A percentile compares a stretch with the other conserved stretches of the same genome.
These are phyloP conservation scores for Geoglossum cookeanum DNA, from an alignment of 2,329 filamentous ascomycete genomes.

Conservation along the genomic window DNA sequence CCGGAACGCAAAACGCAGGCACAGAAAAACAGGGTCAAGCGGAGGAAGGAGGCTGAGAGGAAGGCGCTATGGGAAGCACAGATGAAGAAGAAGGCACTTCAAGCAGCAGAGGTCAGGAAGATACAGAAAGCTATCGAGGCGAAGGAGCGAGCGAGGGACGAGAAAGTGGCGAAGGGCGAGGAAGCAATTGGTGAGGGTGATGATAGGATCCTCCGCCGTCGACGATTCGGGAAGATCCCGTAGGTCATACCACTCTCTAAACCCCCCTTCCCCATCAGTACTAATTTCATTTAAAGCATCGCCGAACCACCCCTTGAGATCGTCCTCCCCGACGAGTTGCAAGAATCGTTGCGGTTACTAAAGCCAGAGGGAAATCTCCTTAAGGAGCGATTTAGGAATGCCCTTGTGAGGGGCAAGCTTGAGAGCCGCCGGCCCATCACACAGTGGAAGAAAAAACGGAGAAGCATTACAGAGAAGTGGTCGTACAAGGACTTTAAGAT, in stretches of 20 bases:
- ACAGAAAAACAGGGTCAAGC: conserved; percentile 74
- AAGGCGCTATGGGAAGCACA: conserved; percentile 55
- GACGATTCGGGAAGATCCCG: conserved; percentile 47
- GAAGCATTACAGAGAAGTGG: conserved; percentile 86
- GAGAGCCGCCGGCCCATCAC: conserved; percentile 63
- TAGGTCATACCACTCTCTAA: conserved; percentile 15
- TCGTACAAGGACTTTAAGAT: conserved; percentile 82
- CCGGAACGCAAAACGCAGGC: conserved; percentile 69
- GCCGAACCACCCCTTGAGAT: conserved; percentile 68
- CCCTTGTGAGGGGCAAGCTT: conserved; percentile 75
- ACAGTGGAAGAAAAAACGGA: conserved; percentile 67
- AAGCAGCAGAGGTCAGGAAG: conserved; percentile 51
- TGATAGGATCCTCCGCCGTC: conserved; percentile 46
- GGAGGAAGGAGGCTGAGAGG: conserved; percentile 73
- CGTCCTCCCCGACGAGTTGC: conserved; percentile 62
- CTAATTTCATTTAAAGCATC: conserved; percentile 26
- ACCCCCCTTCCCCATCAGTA: not conserved
- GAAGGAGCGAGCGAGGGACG: conserved; percentile 33
- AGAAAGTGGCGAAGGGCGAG: conserved; percentile 26
- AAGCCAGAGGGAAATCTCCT: conserved; percentile 94
- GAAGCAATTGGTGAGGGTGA: conserved; percentile 32
- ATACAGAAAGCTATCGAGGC: conserved; percentile 45
- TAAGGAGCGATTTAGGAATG: conserved; percentile 75
- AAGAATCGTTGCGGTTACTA: conserved; percentile 61
- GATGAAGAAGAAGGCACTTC: conserved; percentile 52